Evolutionary conservation across 805 yeast species (phyloP), one percentile per base, ranked within the genome.

Genomic region (Myxozyma geophila): DNA sequence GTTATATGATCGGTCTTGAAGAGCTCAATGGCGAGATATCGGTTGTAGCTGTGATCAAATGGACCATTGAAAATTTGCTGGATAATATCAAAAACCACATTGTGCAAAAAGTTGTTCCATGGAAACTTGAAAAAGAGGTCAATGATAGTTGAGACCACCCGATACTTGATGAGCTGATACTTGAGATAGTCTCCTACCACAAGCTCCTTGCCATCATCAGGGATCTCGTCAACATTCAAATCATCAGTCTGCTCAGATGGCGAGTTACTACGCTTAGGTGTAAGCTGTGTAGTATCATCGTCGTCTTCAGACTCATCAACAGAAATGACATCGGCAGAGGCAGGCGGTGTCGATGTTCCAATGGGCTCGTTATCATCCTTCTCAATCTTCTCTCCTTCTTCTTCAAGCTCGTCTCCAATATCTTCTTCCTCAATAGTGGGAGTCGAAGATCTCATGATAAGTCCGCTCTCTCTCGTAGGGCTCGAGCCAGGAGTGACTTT

Each of bases 101-200:
- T 95, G 76, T 95, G 99, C 80, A 95, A 83, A 73, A 95, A 95
- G 74, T 95, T 95, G 75, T 95, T 95, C 98, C 98, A 95, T 7
- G 98, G 97, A 75, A 87, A 91, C 65, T 82, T 79, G 75, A 92
- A 87, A 72, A 95, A 90, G 82, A 89, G 85, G 35, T 82, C 77
- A 23, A 67, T 47, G 35, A 68, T 67, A 6, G 67, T 67, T 4
- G 70, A 58, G 21, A 68, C 64, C 15, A 68, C 67, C 4, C 64
- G 54, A 47, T 64, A 86, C 72, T 95, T 97, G 63, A 86, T 83
- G 23, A 95, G 79, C 59, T 90, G 87, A 54, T 91, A 89, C 75
- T 95, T 95, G 72, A 92, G 84, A 67, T 80, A 82, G 74, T 95
- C 99, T 17, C 99, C 99, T 49, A 91, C 85, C 28, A 90, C 90